phyloP scores from a whole-genome alignment of 2,329 filamentous ascomycete genomes.

The Aureobasidium sp. region DNA sequence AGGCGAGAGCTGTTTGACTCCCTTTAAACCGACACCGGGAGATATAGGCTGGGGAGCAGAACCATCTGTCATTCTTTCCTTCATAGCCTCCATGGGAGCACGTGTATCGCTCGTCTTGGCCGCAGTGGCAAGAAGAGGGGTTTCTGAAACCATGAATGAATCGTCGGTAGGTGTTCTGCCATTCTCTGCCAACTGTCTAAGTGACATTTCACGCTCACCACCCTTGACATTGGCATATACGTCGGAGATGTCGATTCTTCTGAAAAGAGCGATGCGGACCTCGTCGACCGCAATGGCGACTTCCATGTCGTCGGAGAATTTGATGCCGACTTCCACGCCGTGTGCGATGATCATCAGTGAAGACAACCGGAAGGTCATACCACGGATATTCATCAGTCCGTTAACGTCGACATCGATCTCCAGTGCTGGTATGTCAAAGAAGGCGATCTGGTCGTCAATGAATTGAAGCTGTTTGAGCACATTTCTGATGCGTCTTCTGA shows the following conservation, averaged over 20 bases:
- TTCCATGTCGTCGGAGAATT: conserved; percentile 45
- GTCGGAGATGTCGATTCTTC: conserved; percentile 43
- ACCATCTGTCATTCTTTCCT: conserved; percentile 32
- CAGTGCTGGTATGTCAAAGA: conserved; percentile 42
- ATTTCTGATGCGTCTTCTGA: conserved; percentile 28
- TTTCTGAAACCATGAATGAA: conserved; percentile 35
- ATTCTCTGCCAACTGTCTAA: conserved; percentile 31
- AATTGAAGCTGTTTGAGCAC: conserved; percentile 38
- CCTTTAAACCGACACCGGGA: conserved; percentile 29
- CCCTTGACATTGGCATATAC: conserved; percentile 49
- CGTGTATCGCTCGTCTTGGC: conserved; percentile 18
- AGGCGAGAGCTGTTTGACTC: conserved; percentile 35
- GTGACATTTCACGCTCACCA: conserved; percentile 43
- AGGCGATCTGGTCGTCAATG: conserved; percentile 42
- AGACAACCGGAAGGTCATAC: conserved; percentile 43
- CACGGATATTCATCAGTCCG: conserved; percentile 45
- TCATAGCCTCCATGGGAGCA: conserved; percentile 10
- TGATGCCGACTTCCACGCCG: conserved; percentile 46
- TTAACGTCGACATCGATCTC: conserved; percentile 48
- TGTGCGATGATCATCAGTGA: conserved; percentile 43
- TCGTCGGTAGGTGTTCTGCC: conserved; percentile 31
- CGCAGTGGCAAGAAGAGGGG: conserved; percentile 38
- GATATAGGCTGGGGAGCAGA: conserved; percentile 29
- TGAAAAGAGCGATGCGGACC: conserved; percentile 40
- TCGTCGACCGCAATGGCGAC: conserved; percentile 43